These are phyloP conservation scores for Dunaliella primolecta DNA, from an alignment of 139 green algal species.

Conservation along the genomic window DNA sequence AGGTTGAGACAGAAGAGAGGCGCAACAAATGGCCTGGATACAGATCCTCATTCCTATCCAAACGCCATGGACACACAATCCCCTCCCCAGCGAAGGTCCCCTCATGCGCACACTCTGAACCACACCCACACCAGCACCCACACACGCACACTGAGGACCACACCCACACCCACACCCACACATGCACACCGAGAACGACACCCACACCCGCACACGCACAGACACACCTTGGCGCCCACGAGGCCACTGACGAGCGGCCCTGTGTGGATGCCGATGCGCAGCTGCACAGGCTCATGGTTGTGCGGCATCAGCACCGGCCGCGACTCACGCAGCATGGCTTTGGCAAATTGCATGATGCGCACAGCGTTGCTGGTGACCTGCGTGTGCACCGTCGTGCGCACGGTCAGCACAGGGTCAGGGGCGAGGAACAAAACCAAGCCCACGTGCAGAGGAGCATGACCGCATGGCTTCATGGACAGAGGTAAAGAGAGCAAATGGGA, in stretches of 20 bases:
- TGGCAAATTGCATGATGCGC: conserved; percentile 50
- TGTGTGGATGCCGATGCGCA: conserved; percentile 49
- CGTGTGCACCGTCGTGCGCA: background rate
- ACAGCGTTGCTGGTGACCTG: conserved; percentile 19
- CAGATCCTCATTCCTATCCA: too few relatives aligned
- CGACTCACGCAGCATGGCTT: conserved; percentile 43
- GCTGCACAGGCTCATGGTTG: conserved; percentile 38
- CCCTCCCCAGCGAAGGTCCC: too few relatives aligned
- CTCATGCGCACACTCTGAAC: background rate
- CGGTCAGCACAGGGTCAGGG: background rate
- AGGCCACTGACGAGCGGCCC: conserved; percentile 39
- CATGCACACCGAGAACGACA: background rate
- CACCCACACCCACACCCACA: background rate
- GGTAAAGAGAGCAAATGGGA: too few relatives aligned
- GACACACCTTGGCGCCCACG: conserved; percentile 29
- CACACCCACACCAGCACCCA: background rate
- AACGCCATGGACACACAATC: too few relatives aligned
- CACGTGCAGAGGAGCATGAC: too few relatives aligned
- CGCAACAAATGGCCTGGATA: too few relatives aligned
- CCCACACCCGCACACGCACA: background rate
- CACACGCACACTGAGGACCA: background rate
- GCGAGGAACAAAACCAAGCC: too few relatives aligned
- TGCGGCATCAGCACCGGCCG: conserved; percentile 45
- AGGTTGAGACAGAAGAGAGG: too few relatives aligned
- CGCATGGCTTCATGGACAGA: too few relatives aligned